Base-by-base conservation (phyloP, 1,284 basidiomycete species). In the Flammula alnicola region DNA sequence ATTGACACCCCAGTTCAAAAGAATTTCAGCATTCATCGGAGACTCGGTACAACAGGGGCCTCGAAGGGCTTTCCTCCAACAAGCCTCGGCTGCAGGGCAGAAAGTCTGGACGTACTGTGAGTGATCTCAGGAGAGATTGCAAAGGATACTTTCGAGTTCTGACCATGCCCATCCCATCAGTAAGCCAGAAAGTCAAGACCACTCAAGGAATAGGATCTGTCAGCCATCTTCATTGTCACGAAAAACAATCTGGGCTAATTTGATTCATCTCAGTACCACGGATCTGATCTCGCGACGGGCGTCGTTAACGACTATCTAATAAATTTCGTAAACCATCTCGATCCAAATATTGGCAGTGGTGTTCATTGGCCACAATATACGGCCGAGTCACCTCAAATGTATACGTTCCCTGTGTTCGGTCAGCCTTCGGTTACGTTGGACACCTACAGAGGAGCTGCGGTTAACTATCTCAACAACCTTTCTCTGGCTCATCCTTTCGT, bases 41-140 rank as follows among this genome's bases (percentile, higher is more conserved):
- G 81, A 82, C 49, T 53, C 66, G 1, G 59, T 72, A 0, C 80
- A 81, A 64, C 74, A 80, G 48, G 76, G 68, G 0, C 74, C 77
- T 0, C 63, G 79, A 12, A 63, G 78, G 5, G 71, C 72, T 56
- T 73, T 81, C 54, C 52, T 80, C 8, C 59, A 74, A 29, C 55
- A 63, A 14, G 58, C 55, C 2, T 66, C 74, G 0, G 64, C 61
- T 0, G 71, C 70, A 9, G 30, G 30, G 36, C 72, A 78, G 55
- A 61, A 64, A 25, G 64, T 68, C 1, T 80, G 76, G 74, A 66
- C 71, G 0, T 81, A 70, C 59, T 36, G 76, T 79, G 50, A 52
- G 61, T 56, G 17, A 54, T 57, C 70, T 57, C n/a, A n/a, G n/a
- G n/a, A n/a, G n/a, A n/a, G n/a, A n/a, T n/a, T n/a, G n/a, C n/a